Evolutionary conservation across 257 asterid species (phyloP), one percentile per base, ranked within the genome.

Genomic region (Penstemon newberryi): DNA sequence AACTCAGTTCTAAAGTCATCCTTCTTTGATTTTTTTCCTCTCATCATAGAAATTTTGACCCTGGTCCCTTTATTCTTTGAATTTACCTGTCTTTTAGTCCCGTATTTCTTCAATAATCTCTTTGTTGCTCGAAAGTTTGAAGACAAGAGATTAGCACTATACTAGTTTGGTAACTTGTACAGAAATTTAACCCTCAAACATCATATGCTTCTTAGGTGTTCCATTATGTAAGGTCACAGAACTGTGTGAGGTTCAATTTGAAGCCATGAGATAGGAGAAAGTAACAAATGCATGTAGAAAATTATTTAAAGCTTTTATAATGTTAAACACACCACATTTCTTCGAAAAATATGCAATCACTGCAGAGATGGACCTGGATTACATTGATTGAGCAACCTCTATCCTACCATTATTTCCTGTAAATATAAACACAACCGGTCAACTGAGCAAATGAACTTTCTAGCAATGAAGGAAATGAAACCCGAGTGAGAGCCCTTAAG

Each of bases 231-330:
- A 56, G 36, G 61, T 50, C 38, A 63, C 65, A 49, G 4, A 59
- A 12, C 10, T 37, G 42, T 50, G 47, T 42, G 25, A 44, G 8
- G 52, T 63, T 51, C 18, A 33, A n/a, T 41, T 13, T 52, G 54
- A 41, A 39, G 44, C 37, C n/a, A 5, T 25, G 33, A 66, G 49
- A 61, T 6, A 45, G 33, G 13, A 67, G 56, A 62, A 63, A 52
- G 56, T 55, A 18, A 44, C 50, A 50, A 25, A 56, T 49, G 72
- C 61, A 38, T 42, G 33, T 0, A 10, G 19, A 53, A 46, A 53
- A 50, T 12, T 66, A 71, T 38, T 37, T 13, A 65, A 46, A 64
- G 64, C 55, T 25, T 49, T 25, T 10, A 63, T 4, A 38, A 44
- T 15, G 10, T 4, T 5, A 25, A 8, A 40, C 10, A 15, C 25